Evolutionary conservation across 1,139 yeast genomes (phyloP).

Genomic region (Hyphopichia pseudoburtonii): DNA sequence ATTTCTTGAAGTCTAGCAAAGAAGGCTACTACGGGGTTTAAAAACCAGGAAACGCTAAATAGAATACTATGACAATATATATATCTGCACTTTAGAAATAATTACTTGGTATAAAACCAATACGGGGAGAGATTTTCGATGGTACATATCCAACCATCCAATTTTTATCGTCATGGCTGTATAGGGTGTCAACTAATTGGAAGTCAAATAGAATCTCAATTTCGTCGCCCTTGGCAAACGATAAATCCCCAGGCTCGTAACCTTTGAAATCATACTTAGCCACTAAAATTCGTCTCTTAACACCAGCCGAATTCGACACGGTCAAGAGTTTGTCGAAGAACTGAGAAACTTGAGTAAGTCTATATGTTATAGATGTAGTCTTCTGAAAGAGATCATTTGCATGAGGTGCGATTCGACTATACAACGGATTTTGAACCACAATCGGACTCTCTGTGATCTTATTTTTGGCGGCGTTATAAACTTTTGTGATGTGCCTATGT

Average conservation of each 20-base stretch:
- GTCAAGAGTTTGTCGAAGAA: slow-evolving; percentile 22
- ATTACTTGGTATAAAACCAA: slow-evolving; percentile 44
- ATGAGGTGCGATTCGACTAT: slow-evolving; percentile 3
- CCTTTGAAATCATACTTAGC: slow-evolving; percentile 37
- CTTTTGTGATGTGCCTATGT: slow-evolving; percentile 22
- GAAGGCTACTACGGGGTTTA: no score
- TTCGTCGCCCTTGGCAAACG: slow-evolving; percentile 35
- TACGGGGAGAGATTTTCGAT: slow-evolving; percentile 18
- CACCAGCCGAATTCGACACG: slow-evolving; percentile 6
- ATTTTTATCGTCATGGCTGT: slow-evolving; percentile 19
- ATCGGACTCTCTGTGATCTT: slow-evolving; percentile 34
- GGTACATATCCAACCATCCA: slow-evolving; percentile 38
- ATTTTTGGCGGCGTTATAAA: slow-evolving; percentile 39
- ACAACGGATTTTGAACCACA: slow-evolving; percentile 5
- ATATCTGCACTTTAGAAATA: slow-evolving; percentile 17
- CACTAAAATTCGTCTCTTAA: slow-evolving; percentile 11
- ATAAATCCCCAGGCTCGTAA: slow-evolving; percentile 38
- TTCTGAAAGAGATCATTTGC: slow-evolving; percentile 10
- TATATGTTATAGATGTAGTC: slow-evolving; percentile 23
- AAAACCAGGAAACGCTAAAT: neutral
- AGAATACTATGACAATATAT: neutral
- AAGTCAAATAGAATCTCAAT: slow-evolving; percentile 37
- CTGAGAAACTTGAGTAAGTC: slow-evolving; percentile 22
- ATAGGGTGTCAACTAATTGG: slow-evolving; percentile 24
- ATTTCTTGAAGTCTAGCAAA: no score